Evolutionary conservation across 2,329 filamentous ascomycete genomes (phyloP).

Genomic region (Dothiorella sarmentorum): DNA sequence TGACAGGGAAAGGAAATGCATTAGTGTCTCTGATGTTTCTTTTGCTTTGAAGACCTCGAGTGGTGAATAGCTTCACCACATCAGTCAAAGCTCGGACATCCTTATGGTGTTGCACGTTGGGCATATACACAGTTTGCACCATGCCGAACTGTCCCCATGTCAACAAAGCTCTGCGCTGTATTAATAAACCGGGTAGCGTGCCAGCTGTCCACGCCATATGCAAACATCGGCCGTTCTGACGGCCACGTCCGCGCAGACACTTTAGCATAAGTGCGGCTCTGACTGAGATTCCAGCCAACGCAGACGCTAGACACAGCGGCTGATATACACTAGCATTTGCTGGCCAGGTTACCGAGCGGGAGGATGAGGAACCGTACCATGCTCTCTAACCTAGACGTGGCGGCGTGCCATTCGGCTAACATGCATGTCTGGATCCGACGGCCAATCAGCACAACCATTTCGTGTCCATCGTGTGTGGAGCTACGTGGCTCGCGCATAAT

Average conservation of each 20-base stretch:
- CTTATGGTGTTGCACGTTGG: too few species aligned
- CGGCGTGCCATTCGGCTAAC: constrained; percentile 2
- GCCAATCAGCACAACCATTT: neutral
- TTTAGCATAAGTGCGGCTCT: constrained; percentile 1
- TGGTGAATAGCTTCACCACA: too few species aligned
- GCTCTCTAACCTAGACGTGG: neutral
- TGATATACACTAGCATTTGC: neutral
- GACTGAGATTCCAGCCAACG: neutral
- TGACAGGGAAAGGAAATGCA: too few species aligned
- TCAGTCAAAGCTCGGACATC: too few species aligned
- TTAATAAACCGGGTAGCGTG: neutral
- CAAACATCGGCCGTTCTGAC: neutral
- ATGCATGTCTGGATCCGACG: neutral
- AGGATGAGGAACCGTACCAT: neutral
- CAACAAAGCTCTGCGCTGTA: too few species aligned
- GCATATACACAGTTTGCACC: too few species aligned
- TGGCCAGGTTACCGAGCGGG: neutral
- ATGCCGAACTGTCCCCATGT: too few species aligned
- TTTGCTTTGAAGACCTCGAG: too few species aligned
- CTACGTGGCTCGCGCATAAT: constrained; percentile 6
- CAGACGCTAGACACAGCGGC: neutral
- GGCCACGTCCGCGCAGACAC: neutral
- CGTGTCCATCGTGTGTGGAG: neutral
- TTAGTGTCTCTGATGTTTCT: too few species aligned
- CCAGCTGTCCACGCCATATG: neutral